These are phyloP conservation scores for Tuber calosporum DNA, from an alignment of 495 filamentous ascomycete genomes.

Conservation along the genomic window DNA sequence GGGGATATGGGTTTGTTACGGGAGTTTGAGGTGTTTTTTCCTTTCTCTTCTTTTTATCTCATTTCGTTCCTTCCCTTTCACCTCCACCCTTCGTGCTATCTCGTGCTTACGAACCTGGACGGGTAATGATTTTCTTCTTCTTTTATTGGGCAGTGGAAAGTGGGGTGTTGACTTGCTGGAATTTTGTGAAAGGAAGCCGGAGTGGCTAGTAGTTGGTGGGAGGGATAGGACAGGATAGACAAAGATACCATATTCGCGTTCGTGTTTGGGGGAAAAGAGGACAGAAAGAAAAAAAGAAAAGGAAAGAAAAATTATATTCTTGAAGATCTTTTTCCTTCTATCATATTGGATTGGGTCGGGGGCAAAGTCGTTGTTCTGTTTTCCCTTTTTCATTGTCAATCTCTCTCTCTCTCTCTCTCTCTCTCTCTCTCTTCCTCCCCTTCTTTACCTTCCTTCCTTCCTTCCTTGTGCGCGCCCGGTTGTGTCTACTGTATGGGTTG, in stretches of 20 bases:
- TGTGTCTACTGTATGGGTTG: not conserved
- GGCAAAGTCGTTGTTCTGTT: not conserved
- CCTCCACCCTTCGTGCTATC: not conserved
- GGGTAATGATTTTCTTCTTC: not conserved
- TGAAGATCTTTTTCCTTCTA: not conserved
- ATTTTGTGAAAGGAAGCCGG: not conserved
- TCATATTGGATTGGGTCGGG: not conserved
- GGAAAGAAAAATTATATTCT: not conserved
- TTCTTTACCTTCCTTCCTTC: not conserved
- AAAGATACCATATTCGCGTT: not conserved
- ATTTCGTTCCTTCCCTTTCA: not conserved
- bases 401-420: not conserved
- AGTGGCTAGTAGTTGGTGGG: not conserved
- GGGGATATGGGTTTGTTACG: slow-evolving; percentile 9
- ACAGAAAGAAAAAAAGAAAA: not conserved
- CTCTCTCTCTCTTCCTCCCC: not conserved
- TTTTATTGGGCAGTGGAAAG: not conserved
- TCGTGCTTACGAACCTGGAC: not conserved
- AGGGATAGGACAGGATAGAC: slow-evolving; percentile 1
- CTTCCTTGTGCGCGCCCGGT: not conserved
- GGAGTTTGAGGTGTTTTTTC: slow-evolving; percentile 23
- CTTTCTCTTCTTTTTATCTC: slow-evolving; percentile 18
- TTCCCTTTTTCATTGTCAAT: not conserved
- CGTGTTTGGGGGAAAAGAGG: not conserved
- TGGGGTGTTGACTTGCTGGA: slow-evolving; percentile 15